phyloP scores from a whole-genome alignment of 2,329 filamentous ascomycete genomes.

The Claviceps arundinis region DNA sequence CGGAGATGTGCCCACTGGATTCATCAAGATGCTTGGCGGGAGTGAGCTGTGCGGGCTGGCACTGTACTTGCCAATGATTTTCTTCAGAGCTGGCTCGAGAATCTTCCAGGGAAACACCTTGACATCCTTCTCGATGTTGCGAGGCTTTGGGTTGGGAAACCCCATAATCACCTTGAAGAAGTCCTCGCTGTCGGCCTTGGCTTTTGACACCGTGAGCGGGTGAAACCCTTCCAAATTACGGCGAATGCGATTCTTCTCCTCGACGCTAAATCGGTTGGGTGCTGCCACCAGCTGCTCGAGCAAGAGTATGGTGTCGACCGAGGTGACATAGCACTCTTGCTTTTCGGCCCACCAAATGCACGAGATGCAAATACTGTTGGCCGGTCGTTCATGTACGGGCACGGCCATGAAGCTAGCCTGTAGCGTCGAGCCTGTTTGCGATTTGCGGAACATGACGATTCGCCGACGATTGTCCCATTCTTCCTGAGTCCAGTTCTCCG shows the following conservation, averaged over 20 bases:
- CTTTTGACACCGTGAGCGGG: conserved; percentile 85
- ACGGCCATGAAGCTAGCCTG: conserved; percentile 66
- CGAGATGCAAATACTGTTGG: conserved; percentile 85
- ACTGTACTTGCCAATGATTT: conserved; percentile 94
- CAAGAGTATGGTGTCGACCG: conserved; percentile 92
- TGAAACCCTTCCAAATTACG: conserved; percentile 91
- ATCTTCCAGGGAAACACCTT: conserved; percentile 98
- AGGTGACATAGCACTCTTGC: conserved; percentile 82
- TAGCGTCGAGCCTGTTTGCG: conserved; percentile 73
- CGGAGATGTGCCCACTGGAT: conserved; percentile 22
- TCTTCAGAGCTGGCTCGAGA: conserved; percentile 74
- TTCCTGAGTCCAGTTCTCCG: conserved; percentile 66
- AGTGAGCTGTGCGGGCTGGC: conserved; percentile 30
- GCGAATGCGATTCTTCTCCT: conserved; percentile 96
- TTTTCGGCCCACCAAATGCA: conserved; percentile 97
- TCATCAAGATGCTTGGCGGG: conserved; percentile 27
- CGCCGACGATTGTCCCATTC: conserved; percentile 69
- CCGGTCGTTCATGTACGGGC: conserved; percentile 61
- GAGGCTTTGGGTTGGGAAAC: conserved; percentile 85
- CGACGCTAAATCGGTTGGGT: conserved; percentile 72
- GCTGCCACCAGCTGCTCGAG: conserved; percentile 75
- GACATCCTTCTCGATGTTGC: conserved; percentile 98
- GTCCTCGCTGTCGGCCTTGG: conserved; percentile 81
- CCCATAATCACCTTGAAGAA: conserved; percentile 99
- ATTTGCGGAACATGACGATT: conserved; percentile 77